These are phyloP conservation scores for Stenogyne calaminthoides DNA, from an alignment of 305 asterid genomes.

Conservation along the genomic window DNA sequence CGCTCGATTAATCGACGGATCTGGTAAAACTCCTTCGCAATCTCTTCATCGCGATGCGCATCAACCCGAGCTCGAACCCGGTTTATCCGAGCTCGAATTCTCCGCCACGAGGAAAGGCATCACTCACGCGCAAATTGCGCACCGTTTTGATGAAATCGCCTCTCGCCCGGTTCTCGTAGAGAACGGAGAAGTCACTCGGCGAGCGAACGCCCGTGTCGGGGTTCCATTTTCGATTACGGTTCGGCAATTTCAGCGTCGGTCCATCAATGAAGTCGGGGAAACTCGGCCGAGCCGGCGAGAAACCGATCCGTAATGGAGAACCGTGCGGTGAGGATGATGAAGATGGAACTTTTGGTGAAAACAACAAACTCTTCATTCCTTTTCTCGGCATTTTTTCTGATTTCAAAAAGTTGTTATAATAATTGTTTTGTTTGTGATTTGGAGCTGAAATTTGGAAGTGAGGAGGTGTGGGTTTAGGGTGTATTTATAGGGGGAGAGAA, in stretches of 20 bases:
- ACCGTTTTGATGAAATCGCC: constrained; percentile 63
- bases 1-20: constrained; percentile 74
- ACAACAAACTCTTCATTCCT: constrained; percentile 62
- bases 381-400: constrained; percentile 53
- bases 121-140: constrained; percentile 59
- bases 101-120: constrained; percentile 61
- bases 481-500: constrained; percentile 17
- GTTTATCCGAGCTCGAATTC: constrained; percentile 53
- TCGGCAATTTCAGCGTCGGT: constrained; percentile 63
- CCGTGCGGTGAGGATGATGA: constrained; percentile 33
- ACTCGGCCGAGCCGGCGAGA: constrained; percentile 51
- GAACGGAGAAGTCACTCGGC: constrained; percentile 80
- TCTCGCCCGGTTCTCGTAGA: constrained; percentile 66
- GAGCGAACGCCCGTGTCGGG: constrained; percentile 47
- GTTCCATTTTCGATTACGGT: constrained; percentile 73
- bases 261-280: constrained; percentile 73
- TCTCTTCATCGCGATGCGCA: constrained; percentile 81
- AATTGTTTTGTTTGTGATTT: background rate
- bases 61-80: constrained; percentile 61
- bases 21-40: constrained; percentile 85
- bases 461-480: background rate
- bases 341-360: constrained; percentile 45
- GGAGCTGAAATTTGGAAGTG: constrained; percentile 8
- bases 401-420: no score
- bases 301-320: constrained; percentile 51